phyloP scores from a whole-genome alignment of 768 basidiomycete species.

The Pleurotus sapidus region DNA sequence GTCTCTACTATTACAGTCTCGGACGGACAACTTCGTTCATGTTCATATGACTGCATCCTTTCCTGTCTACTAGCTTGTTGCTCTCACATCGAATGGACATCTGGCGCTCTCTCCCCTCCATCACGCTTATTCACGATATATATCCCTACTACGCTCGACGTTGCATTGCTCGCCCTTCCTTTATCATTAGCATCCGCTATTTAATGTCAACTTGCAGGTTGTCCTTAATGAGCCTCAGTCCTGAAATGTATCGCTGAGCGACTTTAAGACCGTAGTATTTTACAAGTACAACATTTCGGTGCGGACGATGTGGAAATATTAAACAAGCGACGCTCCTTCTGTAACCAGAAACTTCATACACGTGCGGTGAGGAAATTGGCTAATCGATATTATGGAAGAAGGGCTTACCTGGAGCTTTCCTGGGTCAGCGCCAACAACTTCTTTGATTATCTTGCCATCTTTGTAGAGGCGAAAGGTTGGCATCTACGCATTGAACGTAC shows the following conservation, averaged over 20 bases:
- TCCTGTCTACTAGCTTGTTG: background rate
- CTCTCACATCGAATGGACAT: background rate
- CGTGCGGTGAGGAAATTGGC: no score
- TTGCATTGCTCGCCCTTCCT: background rate
- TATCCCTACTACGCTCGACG: background rate
- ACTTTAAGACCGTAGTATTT: no score
- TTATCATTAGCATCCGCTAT: constrained; percentile 4
- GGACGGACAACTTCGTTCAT: constrained; percentile 6
- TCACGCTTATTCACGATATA: constrained; percentile 6
- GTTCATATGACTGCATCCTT: background rate
- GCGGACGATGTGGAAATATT: no score
- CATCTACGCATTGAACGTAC: constrained; percentile 12
- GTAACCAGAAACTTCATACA: no score
- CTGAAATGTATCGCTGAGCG: no score
- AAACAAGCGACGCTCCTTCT: no score
- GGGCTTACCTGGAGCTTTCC: constrained; percentile 34
- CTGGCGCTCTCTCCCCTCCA: background rate
- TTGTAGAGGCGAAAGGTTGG: constrained; percentile 39
- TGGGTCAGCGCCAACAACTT: constrained; percentile 49
- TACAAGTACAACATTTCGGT: no score
- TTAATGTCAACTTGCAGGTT: background rate
- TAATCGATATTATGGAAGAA: no score
- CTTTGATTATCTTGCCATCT: constrained; percentile 28
- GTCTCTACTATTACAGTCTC: background rate
- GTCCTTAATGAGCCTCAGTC: no score